Conservation (phyloP, 2,329 filamentous ascomycete genomes). For the Aspergillus pseudoviridinutans region DNA sequence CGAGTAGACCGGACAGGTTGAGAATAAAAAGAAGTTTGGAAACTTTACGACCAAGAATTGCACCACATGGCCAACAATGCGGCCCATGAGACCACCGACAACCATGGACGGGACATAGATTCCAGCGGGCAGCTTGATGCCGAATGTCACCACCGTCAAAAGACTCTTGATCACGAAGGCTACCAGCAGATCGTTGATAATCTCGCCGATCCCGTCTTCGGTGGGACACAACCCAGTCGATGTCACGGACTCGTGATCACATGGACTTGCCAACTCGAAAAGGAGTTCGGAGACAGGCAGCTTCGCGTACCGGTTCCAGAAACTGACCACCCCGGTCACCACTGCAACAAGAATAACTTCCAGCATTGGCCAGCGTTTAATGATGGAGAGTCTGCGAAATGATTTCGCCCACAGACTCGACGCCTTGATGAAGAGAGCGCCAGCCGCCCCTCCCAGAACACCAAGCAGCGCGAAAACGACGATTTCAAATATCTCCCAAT, state of each 20-base stretch:
- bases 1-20: constrained; percentile 61
- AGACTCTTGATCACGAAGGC: constrained; percentile 89
- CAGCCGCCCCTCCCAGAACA: constrained; percentile 74
- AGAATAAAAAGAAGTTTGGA: constrained; percentile 68
- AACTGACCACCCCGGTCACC: constrained; percentile 77
- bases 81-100: constrained; percentile 85
- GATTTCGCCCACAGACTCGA: constrained; percentile 83
- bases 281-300: constrained; percentile 86
- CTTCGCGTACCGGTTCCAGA: constrained; percentile 90
- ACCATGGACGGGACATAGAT: constrained; percentile 99
- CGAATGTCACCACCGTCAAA: constrained; percentile 86
- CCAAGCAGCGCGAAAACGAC: constrained; percentile 81
- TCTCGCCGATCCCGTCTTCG: constrained; percentile 70
- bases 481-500: constrained; percentile 94
- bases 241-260: constrained; percentile 61
- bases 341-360: constrained; percentile 87
- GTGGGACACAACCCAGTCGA: constrained; percentile 77
- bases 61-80: constrained; percentile 78
- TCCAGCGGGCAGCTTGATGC: constrained; percentile 91
- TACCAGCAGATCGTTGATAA: constrained; percentile 66
- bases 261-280: constrained; percentile 86
- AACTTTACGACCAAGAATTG: constrained; percentile 76
- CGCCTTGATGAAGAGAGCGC: constrained; percentile 95
- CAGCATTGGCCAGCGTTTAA: constrained; percentile 78
- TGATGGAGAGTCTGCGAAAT: constrained; percentile 74